These are phyloP conservation scores for Plenodomus tracheiphilus DNA, from an alignment of 2,329 filamentous ascomycete genomes.

Conservation along the genomic window DNA sequence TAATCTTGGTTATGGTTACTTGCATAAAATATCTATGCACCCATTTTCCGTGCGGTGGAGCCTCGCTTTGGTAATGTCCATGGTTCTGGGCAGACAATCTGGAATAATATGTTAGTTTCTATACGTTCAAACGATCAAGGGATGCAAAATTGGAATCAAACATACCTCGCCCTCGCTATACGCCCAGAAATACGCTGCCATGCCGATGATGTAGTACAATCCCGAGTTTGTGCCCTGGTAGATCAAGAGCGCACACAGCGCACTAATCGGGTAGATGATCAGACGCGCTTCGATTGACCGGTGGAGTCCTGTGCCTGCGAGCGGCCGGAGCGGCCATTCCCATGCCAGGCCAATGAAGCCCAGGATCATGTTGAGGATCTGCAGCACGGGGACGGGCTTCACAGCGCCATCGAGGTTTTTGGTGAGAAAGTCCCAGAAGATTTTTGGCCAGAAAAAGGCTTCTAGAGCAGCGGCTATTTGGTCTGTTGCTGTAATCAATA, in stretches of 20 bases:
- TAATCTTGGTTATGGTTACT: no score
- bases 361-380: conserved; percentile 85
- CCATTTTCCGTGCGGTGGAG: conserved; percentile 25
- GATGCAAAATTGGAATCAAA: no score
- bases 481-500: conserved; percentile 57
- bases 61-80: conserved; percentile 56
- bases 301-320: conserved; percentile 80
- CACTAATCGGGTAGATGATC: conserved; percentile 77
- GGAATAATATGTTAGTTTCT: conserved; percentile 11
- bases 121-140: no score
- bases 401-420: conserved; percentile 85
- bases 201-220: conserved; percentile 85
- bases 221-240: conserved; percentile 94
- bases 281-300: conserved; percentile 86
- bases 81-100: conserved; percentile 55
- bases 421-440: conserved; percentile 97
- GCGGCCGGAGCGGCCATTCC: conserved; percentile 81
- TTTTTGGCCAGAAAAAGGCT: conserved; percentile 97
- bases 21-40: conserved; percentile 24
- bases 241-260: conserved; percentile 73
- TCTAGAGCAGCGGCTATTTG: conserved; percentile 83
- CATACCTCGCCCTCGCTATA: conserved; percentile 95
- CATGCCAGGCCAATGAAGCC: conserved; percentile 78
- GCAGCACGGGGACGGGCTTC: conserved; percentile 83
- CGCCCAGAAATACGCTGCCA: conserved; percentile 92